A percentile compares a stretch with the other conserved stretches of the same genome.
These are phyloP conservation scores for Amaranthus tricolor DNA, from an alignment of 179 eudicot species.

Conservation along the genomic window DNA sequence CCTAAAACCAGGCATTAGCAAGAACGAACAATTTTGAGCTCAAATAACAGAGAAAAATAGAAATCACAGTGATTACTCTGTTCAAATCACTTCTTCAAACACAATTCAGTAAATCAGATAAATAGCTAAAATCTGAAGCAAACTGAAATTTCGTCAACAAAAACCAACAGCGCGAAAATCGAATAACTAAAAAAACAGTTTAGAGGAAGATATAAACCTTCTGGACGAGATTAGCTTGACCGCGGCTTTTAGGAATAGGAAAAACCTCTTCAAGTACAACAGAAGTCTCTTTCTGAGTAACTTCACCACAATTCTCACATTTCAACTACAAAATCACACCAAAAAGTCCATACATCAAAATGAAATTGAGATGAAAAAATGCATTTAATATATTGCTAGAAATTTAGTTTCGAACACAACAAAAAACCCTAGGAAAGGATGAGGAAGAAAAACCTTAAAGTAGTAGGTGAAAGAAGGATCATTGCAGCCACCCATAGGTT, in stretches of 20 bases:
- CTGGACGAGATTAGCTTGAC: constrained; percentile 62
- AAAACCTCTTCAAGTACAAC: constrained; percentile 61
- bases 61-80: neutral
- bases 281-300: constrained; percentile 69
- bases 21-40: neutral
- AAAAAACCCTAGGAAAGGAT: constrained; percentile 8
- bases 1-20: neutral
- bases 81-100: too few relatives aligned
- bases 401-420: neutral
- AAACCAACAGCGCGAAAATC: neutral
- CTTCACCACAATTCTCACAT: constrained; percentile 89
- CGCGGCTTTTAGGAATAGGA: constrained; percentile 48
- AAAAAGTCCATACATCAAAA: neutral
- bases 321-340: constrained; percentile 44
- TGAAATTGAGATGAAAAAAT: neutral
- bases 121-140: too few relatives aligned
- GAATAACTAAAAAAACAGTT: neutral
- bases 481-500: constrained; percentile 74
- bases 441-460: constrained; percentile 59
- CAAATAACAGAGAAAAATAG: neutral
- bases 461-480: constrained; percentile 69
- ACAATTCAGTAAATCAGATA: too few relatives aligned
- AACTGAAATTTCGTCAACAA: too few relatives aligned
- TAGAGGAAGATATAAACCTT: constrained; percentile 46
- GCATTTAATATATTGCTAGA: neutral